Conservation (phyloP, 768 basidiomycete genomes). For the Leccinum subtestaceum region DNA sequence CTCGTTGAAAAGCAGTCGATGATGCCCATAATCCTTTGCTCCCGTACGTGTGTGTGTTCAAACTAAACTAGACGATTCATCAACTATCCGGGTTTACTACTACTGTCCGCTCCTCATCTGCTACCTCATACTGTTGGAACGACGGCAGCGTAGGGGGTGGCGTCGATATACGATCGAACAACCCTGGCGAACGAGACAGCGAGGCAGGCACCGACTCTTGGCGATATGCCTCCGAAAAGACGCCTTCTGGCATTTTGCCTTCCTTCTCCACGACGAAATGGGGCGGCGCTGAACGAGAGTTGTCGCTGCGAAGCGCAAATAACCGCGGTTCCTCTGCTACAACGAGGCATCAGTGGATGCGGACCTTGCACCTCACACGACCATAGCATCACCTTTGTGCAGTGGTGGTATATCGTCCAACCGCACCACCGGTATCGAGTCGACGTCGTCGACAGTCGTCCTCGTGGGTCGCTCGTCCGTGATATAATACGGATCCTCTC, state of each 20-base stretch:
- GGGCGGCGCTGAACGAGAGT: conserved; percentile 41
- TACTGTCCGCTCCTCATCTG: conserved; percentile 48
- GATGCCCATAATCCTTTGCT: no score
- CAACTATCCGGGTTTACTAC: conserved; percentile 21
- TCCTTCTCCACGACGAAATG: conserved; percentile 66
- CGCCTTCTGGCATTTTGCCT: conserved; percentile 82
- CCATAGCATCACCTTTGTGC: conserved; percentile 27
- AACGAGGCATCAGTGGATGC: conserved; percentile 23
- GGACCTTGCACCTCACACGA: background rate
- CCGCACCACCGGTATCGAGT: conserved; percentile 87
- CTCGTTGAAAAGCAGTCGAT: no score
- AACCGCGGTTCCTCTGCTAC: conserved; percentile 36
- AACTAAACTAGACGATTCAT: background rate
- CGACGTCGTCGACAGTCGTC: conserved; percentile 57
- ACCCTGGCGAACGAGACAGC: conserved; percentile 21
- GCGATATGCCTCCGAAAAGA: conserved; percentile 19
- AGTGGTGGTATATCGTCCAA: conserved; percentile 65
- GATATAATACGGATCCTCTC: conserved; percentile 92
- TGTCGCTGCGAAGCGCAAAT: conserved; percentile 43
- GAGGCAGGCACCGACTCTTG: conserved; percentile 28
- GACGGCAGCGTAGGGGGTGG: conserved; percentile 36
- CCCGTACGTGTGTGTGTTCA: background rate
- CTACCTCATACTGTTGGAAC: conserved; percentile 55
- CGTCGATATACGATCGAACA: conserved; percentile 34
- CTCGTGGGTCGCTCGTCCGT: conserved; percentile 55